Conservation (phyloP, 768 basidiomycete genomes). For the Amanita subjunquillea region DNA sequence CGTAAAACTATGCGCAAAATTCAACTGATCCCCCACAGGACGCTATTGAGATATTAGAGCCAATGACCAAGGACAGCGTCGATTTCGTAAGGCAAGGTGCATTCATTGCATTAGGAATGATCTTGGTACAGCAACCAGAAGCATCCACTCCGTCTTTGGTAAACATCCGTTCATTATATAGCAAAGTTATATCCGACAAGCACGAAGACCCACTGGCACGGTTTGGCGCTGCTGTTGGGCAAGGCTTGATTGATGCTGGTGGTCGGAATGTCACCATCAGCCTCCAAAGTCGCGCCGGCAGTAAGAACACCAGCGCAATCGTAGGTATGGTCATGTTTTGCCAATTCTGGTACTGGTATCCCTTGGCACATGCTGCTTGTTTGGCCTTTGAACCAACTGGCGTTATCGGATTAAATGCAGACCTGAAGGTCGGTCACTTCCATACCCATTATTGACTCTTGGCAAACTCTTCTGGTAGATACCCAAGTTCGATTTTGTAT, state of each 20-base stretch:
- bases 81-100: slow-evolving; percentile 99
- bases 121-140: slow-evolving; percentile 94
- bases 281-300: slow-evolving; percentile 87
- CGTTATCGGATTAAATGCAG: slow-evolving; percentile 82
- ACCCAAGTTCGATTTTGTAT: slow-evolving; percentile 88
- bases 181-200: slow-evolving; percentile 88
- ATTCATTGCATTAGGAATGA: slow-evolving; percentile 91
- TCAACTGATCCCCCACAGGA: slow-evolving; percentile 41
- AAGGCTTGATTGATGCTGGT: slow-evolving; percentile 96
- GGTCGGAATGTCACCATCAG: slow-evolving; percentile 94
- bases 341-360: slow-evolving; percentile 99
- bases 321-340: slow-evolving; percentile 98
- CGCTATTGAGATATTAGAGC: slow-evolving; percentile 92
- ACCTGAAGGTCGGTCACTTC: slow-evolving; percentile 53
- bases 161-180: slow-evolving; percentile 73
- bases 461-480: slow-evolving; percentile 36
- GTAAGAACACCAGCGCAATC: slow-evolving; percentile 85
- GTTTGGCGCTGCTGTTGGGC: slow-evolving; percentile 92
- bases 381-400: slow-evolving; percentile 93
- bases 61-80: slow-evolving; percentile 96
- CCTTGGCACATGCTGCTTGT: slow-evolving; percentile 86
- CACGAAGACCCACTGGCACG: slow-evolving; percentile 99
- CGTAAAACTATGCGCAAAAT: background rate
- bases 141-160: slow-evolving; percentile 76
- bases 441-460: slow-evolving; percentile 3